phyloP scores from a whole-genome alignment of 1,139 yeast species.

The Komagataea norvegica region DNA sequence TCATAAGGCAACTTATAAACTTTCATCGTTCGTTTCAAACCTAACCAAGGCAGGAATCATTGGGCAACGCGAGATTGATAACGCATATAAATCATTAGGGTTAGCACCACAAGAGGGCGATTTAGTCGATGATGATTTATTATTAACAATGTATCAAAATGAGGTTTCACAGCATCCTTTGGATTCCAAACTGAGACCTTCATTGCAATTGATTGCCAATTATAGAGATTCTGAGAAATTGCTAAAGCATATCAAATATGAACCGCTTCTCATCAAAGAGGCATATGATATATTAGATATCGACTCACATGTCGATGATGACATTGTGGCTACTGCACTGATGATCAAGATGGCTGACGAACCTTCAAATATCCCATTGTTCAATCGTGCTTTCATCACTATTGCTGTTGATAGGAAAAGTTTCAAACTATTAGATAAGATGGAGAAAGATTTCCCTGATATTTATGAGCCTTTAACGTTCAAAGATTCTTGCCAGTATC shows the following conservation, averaged over 20 bases:
- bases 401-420: conserved; percentile 54
- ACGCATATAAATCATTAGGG: conserved; percentile 52
- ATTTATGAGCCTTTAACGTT: conserved; percentile 26
- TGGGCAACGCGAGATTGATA: conserved; percentile 56
- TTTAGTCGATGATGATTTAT: conserved; percentile 37
- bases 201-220: conserved; percentile 41
- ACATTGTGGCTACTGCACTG: conserved; percentile 66
- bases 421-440: conserved; percentile 31
- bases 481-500: conserved; percentile 37
- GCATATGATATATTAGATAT: conserved; percentile 63
- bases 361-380: conserved; percentile 30
- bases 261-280: conserved; percentile 47
- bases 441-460: conserved; percentile 29
- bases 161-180: conserved; percentile 35
- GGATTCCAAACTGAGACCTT: conserved; percentile 33
- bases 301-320: conserved; percentile 68
- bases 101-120: conserved; percentile 33
- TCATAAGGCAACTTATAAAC: conserved; percentile 39
- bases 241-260: conserved; percentile 44
- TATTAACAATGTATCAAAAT: conserved; percentile 44
- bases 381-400: conserved; percentile 49
- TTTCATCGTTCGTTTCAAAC: conserved; percentile 49
- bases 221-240: conserved; percentile 43
- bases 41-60: conserved; percentile 52
- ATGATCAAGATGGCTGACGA: conserved; percentile 55